Evolutionary conservation across 768 basidiomycete species (phyloP).

Genomic region (Amanita pseudoporphyria): DNA sequence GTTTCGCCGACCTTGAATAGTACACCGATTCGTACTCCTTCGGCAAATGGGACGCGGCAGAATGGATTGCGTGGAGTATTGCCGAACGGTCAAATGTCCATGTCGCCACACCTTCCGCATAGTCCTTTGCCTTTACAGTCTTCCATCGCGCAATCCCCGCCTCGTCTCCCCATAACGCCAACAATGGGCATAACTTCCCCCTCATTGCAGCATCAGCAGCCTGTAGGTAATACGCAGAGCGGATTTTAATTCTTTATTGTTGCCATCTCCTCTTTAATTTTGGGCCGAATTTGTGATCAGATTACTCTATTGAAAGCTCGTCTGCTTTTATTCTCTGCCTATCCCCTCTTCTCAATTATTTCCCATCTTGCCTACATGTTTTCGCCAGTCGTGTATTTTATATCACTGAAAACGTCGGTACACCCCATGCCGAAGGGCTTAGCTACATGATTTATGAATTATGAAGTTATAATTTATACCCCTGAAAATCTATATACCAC

Average conservation of each 20-base stretch:
- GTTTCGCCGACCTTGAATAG: constrained; percentile 29
- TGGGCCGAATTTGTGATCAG: constrained; percentile 1
- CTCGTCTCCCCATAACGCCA: constrained; percentile 39
- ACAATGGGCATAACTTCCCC: constrained; percentile 47
- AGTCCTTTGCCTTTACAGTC: constrained; percentile 37
- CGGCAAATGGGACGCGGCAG: constrained; percentile 47
- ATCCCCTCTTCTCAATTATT: background rate
- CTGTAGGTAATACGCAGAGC: constrained; percentile 40
- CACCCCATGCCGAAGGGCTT: background rate
- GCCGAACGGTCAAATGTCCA: constrained; percentile 33
- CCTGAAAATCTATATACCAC: constrained; percentile 7
- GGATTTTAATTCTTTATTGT: constrained; percentile 29
- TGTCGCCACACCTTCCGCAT: constrained; percentile 43
- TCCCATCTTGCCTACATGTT: constrained; percentile 7
- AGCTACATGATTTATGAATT: constrained; percentile 4
- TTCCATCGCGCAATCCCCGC: constrained; percentile 34
- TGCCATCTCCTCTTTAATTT: background rate
- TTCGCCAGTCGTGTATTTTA: constrained; percentile 4
- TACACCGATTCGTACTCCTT: constrained; percentile 38
- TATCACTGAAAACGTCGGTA: constrained; percentile 3
- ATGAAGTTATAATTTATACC: constrained; percentile 9
- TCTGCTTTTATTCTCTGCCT: background rate
- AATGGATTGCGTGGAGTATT: constrained; percentile 18
- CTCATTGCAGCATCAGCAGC: constrained; percentile 44
- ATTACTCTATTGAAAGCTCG: background rate